Conservation (phyloP, 2,329 filamentous ascomycete genomes). For the Davidsoniella virescens region DNA sequence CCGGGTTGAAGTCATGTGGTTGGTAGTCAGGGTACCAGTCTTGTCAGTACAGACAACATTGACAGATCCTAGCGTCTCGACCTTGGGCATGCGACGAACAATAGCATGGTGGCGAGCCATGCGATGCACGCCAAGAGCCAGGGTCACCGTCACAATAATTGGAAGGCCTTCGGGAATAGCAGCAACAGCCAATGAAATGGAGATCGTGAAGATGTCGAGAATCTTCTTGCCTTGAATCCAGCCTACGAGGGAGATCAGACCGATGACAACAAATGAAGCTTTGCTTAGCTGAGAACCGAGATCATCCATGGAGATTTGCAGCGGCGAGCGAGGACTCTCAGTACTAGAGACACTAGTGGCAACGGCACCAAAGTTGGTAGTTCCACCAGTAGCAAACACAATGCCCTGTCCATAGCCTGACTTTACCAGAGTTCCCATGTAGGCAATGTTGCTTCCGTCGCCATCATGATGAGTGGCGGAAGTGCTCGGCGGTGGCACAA, state of each 20-base stretch:
- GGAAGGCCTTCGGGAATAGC: constrained; percentile 92
- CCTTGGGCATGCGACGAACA: constrained; percentile 86
- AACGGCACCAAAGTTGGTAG: constrained; percentile 92
- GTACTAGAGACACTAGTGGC: constrained; percentile 88
- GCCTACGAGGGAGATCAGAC: constrained; percentile 78
- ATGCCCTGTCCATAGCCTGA: constrained; percentile 91
- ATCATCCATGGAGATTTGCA: constrained; percentile 95
- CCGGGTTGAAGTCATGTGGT: constrained; percentile 95
- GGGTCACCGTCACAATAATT: constrained; percentile 94
- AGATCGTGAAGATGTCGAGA: constrained; percentile 93
- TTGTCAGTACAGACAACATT: constrained; percentile 99
- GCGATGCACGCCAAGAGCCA: constrained; percentile 83
- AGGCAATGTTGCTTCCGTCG: constrained; percentile 79
- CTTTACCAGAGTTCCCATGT: constrained; percentile 93
- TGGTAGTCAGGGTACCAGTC: constrained; percentile 88
- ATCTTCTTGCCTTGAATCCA: constrained; percentile 77
- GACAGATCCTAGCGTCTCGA: constrained; percentile 94
- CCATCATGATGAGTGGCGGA: constrained; percentile 26
- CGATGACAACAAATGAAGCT: constrained; percentile 89
- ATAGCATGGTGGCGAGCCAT: constrained; percentile 96
- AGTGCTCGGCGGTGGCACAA: constrained; percentile 15
- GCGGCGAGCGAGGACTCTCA: constrained; percentile 81
- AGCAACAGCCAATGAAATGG: constrained; percentile 87
- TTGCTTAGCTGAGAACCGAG: constrained; percentile 92
- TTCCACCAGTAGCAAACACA: constrained; percentile 87